Evolutionary conservation across 768 basidiomycete species (phyloP).

Genomic region (Kwoniella heveanensis): DNA sequence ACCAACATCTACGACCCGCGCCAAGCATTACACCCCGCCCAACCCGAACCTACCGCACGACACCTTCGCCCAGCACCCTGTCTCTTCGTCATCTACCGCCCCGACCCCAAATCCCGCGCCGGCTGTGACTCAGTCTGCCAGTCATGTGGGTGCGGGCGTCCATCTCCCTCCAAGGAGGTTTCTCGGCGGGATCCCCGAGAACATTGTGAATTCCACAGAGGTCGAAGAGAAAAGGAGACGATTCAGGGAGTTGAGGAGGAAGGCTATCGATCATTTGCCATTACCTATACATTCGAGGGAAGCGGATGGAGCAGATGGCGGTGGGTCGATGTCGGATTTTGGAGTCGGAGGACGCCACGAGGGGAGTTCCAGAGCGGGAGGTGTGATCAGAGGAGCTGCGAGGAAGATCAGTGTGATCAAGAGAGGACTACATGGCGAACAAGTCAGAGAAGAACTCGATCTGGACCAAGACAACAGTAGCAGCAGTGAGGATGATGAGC

Average conservation of each 20-base stretch:
- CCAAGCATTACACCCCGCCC: background rate
- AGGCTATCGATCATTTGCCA: constrained; percentile 17
- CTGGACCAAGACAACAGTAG: constrained; percentile 13
- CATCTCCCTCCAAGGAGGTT: constrained; percentile 45
- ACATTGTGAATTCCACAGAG: constrained; percentile 37
- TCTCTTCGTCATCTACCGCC: background rate
- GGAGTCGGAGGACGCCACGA: background rate
- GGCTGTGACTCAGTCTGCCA: background rate
- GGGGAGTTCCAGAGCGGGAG: background rate
- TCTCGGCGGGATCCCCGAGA: constrained; percentile 49
- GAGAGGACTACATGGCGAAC: constrained; percentile 16
- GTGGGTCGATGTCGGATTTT: background rate
- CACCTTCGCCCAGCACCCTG: background rate
- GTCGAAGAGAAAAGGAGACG: constrained; percentile 27
- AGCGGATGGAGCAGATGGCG: background rate
- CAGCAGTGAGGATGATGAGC: constrained; percentile 14
- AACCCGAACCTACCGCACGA: background rate
- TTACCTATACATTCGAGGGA: background rate
- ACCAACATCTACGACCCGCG: background rate
- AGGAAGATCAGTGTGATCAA: constrained; percentile 10
- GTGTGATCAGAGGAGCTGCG: background rate
- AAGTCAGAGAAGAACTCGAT: constrained; percentile 15
- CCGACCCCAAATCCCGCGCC: background rate
- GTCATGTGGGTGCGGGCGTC: background rate
- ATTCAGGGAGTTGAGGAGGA: constrained; percentile 24